Conservation (phyloP, 2,329 filamentous ascomycete species). For the Botrytis sinoallii region DNA sequence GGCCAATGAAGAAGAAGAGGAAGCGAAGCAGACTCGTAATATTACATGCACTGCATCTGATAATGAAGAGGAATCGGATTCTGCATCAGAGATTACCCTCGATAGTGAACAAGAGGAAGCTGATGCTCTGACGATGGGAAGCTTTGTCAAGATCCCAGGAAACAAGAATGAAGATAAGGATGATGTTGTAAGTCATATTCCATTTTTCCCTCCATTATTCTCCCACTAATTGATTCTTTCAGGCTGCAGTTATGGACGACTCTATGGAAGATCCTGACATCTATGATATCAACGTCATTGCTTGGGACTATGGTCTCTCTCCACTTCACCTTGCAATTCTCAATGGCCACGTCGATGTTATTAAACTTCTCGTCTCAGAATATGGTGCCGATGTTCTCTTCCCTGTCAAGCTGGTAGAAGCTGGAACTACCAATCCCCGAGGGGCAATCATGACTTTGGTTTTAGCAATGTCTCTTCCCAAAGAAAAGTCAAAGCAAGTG, state of each 20-base stretch:
- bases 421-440: slow-evolving; percentile 42
- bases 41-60: slow-evolving; percentile 29
- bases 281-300: slow-evolving; percentile 72
- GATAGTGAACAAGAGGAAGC: slow-evolving; percentile 33
- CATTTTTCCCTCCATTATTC: not conserved
- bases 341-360: slow-evolving; percentile 65
- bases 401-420: slow-evolving; percentile 57
- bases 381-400: slow-evolving; percentile 76
- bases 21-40: slow-evolving; percentile 49
- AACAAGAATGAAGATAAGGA: slow-evolving; percentile 42
- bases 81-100: slow-evolving; percentile 35
- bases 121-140: slow-evolving; percentile 61
- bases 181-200: slow-evolving; percentile 46
- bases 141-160: slow-evolving; percentile 65
- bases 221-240: slow-evolving; percentile 40
- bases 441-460: slow-evolving; percentile 66
- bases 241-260: slow-evolving; percentile 51
- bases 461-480: slow-evolving; percentile 62
- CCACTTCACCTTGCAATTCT: slow-evolving; percentile 78
- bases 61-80: slow-evolving; percentile 41
- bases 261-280: slow-evolving; percentile 70
- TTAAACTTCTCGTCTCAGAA: slow-evolving; percentile 65
- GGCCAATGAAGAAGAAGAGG: slow-evolving; percentile 67
- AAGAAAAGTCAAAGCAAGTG: slow-evolving; percentile 63
- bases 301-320: slow-evolving; percentile 74